phyloP scores from a whole-genome alignment of 2,329 filamentous ascomycete genomes.

The Amauroascus niger region DNA sequence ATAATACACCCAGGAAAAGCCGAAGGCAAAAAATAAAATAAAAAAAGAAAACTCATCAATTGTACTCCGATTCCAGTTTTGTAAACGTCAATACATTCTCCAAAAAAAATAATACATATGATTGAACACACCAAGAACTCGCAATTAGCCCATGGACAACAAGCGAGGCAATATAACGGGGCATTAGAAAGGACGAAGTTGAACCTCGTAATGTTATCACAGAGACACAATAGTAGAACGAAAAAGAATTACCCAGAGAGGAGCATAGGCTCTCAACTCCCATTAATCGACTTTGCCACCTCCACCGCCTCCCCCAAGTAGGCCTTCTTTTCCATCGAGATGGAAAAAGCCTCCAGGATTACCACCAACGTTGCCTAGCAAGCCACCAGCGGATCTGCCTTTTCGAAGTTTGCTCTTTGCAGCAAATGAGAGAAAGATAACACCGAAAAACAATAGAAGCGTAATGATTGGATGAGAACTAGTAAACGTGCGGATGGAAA shows the following conservation, averaged over 20 bases:
- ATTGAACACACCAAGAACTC: not conserved
- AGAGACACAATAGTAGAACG: not conserved
- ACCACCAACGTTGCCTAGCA: constrained; percentile 26
- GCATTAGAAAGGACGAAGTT: not conserved
- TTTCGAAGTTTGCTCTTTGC: constrained; percentile 27
- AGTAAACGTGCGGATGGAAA: constrained; percentile 37
- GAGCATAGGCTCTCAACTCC: not conserved
- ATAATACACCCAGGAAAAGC: too few relatives aligned
- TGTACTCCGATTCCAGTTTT: not conserved
- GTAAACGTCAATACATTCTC: too few relatives aligned
- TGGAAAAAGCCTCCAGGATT: constrained; percentile 38
- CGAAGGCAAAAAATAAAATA: too few relatives aligned
- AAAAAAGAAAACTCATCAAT: not conserved
- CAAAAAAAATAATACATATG: constrained; percentile 3
- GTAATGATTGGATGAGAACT: constrained; percentile 38
- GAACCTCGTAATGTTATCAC: constrained; percentile 3
- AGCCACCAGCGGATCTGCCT: constrained; percentile 26
- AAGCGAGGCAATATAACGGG: not conserved
- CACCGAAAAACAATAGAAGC: constrained; percentile 31
- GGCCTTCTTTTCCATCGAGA: constrained; percentile 41
- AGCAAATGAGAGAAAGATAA: constrained; percentile 27
- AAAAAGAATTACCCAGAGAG: not conserved
- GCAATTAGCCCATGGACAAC: not conserved
- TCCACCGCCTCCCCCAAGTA: constrained; percentile 32
- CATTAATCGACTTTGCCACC: constrained; percentile 40